Conservation (phyloP, 2,329 filamentous ascomycete species). For the Penicillium hesseltinei region DNA sequence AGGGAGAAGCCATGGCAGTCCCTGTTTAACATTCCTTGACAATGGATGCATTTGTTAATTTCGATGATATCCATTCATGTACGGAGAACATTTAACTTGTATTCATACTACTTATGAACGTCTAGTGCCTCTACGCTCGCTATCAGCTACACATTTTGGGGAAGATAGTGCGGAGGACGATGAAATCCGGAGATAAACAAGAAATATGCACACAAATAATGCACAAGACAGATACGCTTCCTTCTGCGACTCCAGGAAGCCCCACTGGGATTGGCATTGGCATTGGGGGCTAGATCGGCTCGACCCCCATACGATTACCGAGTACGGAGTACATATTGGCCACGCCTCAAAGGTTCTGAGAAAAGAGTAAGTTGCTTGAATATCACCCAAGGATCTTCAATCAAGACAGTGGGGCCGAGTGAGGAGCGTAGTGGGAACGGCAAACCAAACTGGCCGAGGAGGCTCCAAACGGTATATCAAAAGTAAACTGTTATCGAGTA, state of each 20-base stretch:
- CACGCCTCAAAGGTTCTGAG: background rate
- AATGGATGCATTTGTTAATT: background rate
- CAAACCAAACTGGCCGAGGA: background rate
- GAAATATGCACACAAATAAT: background rate
- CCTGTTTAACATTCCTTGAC: constrained; percentile 24
- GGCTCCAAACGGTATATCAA: background rate
- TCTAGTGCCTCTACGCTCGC: background rate
- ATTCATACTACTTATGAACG: background rate
- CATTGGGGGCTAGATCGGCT: background rate
- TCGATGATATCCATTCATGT: background rate
- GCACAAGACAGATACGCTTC: background rate
- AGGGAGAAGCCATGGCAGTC: background rate
- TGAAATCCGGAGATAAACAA: background rate
- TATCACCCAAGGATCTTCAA: background rate
- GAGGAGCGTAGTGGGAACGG: background rate
- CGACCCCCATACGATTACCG: background rate
- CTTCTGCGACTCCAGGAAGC: background rate
- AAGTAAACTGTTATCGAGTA: background rate
- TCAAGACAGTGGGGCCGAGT: background rate
- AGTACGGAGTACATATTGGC: background rate
- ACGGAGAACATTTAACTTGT: background rate
- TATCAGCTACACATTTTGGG: background rate
- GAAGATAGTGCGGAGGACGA: background rate
- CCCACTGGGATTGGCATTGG: background rate
- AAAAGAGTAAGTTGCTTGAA: background rate